Evolutionary conservation across 2,329 filamentous ascomycete genomes (phyloP).

Genomic region (Cadophora sp.): DNA sequence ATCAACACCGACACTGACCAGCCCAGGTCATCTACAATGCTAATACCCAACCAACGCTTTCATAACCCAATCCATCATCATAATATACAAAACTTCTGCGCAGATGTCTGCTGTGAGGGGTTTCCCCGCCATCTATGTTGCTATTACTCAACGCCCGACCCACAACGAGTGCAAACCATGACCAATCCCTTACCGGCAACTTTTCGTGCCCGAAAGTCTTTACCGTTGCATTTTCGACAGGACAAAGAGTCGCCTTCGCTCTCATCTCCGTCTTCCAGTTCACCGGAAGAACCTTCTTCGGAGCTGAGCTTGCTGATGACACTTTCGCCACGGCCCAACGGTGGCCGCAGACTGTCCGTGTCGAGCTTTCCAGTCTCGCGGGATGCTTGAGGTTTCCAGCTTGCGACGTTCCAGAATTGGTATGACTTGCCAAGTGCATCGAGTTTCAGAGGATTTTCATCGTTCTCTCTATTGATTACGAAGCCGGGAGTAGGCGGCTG

Average conservation of each 20-base stretch:
- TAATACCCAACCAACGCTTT: constrained; percentile 1
- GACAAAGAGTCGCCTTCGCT: constrained; percentile 50
- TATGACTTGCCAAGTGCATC: constrained; percentile 51
- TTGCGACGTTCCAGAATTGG: constrained; percentile 64
- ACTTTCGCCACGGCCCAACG: constrained; percentile 32
- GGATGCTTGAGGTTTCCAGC: constrained; percentile 50
- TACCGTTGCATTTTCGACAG: constrained; percentile 65
- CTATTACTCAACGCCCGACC: constrained; percentile 40
- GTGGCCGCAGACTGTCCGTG: constrained; percentile 29
- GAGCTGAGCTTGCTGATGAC: constrained; percentile 62
- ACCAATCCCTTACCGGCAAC: constrained; percentile 58
- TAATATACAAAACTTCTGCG: constrained; percentile 16
- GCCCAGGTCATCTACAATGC: neutral
- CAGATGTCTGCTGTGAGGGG: neutral
- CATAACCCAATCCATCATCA: constrained; percentile 16
- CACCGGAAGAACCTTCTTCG: constrained; percentile 49
- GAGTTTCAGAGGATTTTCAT: constrained; percentile 48
- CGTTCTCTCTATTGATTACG: constrained; percentile 53
- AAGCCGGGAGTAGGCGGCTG: constrained; percentile 63
- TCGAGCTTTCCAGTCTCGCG: constrained; percentile 35
- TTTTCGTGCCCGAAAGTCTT: constrained; percentile 67
- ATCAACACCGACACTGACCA: neutral
- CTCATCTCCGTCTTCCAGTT: constrained; percentile 48
- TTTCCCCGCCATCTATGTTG: neutral
- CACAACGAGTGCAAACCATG: constrained; percentile 67